Conservation (phyloP, 805 yeast species). For the Maudiozyma bulderi region DNA sequence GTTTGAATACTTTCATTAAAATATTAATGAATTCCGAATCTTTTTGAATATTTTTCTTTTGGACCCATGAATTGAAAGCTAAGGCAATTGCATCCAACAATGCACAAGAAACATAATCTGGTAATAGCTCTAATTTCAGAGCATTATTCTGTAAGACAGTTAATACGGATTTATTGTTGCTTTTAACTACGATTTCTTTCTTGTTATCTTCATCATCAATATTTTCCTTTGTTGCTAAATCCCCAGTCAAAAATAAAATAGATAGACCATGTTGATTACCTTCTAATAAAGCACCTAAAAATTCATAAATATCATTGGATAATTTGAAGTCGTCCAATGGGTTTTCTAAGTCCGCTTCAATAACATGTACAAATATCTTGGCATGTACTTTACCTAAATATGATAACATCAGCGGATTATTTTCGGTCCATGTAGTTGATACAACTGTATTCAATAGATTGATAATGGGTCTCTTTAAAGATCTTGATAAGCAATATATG, state of each 20-base stretch:
- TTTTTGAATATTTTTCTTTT: slow-evolving; percentile 42
- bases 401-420: slow-evolving; percentile 71
- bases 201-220: slow-evolving; percentile 7
- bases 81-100: slow-evolving; percentile 62
- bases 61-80: slow-evolving; percentile 72
- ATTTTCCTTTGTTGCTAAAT: slow-evolving; percentile 32
- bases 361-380: slow-evolving; percentile 45
- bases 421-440: slow-evolving; percentile 44
- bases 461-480: slow-evolving; percentile 43
- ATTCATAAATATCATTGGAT: slow-evolving; percentile 48
- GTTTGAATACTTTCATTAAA: slow-evolving; percentile 31
- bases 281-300: slow-evolving; percentile 57
- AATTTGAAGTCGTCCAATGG: slow-evolving; percentile 44
- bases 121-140: slow-evolving; percentile 41
- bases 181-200: background rate
- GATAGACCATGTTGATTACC: slow-evolving; percentile 75
- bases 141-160: slow-evolving; percentile 48
- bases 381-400: slow-evolving; percentile 65
- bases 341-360: slow-evolving; percentile 52
- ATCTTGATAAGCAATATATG: slow-evolving; percentile 37
- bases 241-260: slow-evolving; percentile 49
- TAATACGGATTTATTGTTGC: slow-evolving; percentile 36
- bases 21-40: slow-evolving; percentile 34
- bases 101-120: slow-evolving; percentile 55
- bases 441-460: slow-evolving; percentile 50